Conservation (phyloP, 768 basidiomycete genomes). For the Postia placenta region DNA sequence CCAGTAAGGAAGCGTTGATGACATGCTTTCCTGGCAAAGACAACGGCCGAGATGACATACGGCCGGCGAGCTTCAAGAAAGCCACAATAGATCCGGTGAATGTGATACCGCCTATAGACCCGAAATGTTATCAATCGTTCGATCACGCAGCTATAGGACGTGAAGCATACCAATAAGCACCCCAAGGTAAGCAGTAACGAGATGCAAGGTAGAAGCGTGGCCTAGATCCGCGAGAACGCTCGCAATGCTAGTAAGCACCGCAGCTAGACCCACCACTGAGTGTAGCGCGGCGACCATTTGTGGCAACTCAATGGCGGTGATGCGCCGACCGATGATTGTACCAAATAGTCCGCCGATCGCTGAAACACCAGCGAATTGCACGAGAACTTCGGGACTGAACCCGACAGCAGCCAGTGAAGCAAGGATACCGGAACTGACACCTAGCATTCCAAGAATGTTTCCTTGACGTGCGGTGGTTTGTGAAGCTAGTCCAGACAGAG, state of each 20-base stretch:
- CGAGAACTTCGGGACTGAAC: constrained; percentile 67
- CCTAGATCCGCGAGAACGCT: constrained; percentile 69
- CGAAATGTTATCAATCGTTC: constrained; percentile 6
- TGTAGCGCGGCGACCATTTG: constrained; percentile 81
- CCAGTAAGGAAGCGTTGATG: constrained; percentile 66
- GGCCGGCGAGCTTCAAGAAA: constrained; percentile 81
- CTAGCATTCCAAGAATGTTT: constrained; percentile 84
- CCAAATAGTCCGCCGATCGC: constrained; percentile 69
- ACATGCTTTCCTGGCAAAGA: constrained; percentile 73
- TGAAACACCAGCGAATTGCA: constrained; percentile 74
- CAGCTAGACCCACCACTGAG: constrained; percentile 86
- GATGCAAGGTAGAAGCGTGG: constrained; percentile 68
- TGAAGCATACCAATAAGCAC: constrained; percentile 63
- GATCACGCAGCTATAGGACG: background rate
- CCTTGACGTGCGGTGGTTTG: constrained; percentile 82
- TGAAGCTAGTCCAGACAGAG: constrained; percentile 73
- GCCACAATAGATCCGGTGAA: constrained; percentile 90
- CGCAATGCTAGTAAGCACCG: constrained; percentile 79
- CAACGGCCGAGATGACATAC: constrained; percentile 71
- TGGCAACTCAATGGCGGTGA: constrained; percentile 83
- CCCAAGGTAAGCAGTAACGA: constrained; percentile 81
- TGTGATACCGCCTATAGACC: constrained; percentile 60
- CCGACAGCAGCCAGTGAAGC: constrained; percentile 80
- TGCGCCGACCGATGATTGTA: constrained; percentile 69
- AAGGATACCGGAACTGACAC: constrained; percentile 76